Evolutionary conservation across 768 basidiomycete species (phyloP), one percentile per base, ranked within the genome.

Genomic region (Tephrocybe rancida): DNA sequence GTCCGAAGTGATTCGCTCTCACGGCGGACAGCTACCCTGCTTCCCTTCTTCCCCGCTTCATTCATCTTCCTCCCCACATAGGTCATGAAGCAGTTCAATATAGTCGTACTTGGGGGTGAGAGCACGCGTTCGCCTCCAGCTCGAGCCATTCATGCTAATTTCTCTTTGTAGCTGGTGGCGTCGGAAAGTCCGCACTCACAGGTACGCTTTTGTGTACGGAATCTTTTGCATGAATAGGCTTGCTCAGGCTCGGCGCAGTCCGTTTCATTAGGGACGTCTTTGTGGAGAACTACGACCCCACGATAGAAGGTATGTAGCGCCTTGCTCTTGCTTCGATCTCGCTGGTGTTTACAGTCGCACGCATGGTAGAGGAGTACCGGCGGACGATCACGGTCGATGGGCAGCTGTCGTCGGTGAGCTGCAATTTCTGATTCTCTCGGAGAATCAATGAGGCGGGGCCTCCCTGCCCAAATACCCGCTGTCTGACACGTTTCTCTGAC

Each of bases 181-280:
- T 94, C 48, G 92, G 92, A 44, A 94, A 94, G 70, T 92, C 90
- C 22, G 90, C 92, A 11, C 76, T 94, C 29, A 91, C 90, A 65
- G 78, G 81, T 77, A 58, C 47, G 61, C 35, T 35, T 44, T 26
- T 14, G 29, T 30, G 19, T 26, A 44, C n/a, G n/a, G n/a, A n/a
- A 19, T 38, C 35, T 8, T 26, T 14, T 19, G n/a, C n/a, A n/a
- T n/a, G n/a, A n/a, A n/a, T n/a, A n/a, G n/a, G n/a, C n/a, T n/a
- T 43, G 6, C 47, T 42, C 16, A 59, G 7, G 19, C 35, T 29
- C 18, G 10, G 38, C 25, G 14, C 55, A 80, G 85, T 90, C 61
- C 82, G 89, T 54, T 92, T 87, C 66, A 83, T 90, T 43, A 79
- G 80, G 59, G 82, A 88, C 67, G 76, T 81, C 39, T 92, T 90